Percentiles rank a stretch among this genome's conserved stretches.
phyloP scores from a whole-genome alignment of 257 asterid genomes.

The Solanum pinnatisectum region DNA sequence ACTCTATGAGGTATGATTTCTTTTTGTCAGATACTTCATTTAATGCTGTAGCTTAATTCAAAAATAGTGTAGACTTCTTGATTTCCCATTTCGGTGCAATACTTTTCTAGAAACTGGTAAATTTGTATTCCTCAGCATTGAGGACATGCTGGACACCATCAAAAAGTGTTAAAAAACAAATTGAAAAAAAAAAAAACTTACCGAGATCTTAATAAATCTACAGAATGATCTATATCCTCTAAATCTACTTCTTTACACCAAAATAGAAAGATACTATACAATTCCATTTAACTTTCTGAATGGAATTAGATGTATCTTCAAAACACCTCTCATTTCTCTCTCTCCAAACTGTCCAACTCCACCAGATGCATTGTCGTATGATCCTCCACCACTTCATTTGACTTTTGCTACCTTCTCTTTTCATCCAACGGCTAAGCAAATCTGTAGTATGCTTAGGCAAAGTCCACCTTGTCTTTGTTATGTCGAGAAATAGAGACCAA shows the following conservation, averaged over 20 bases:
- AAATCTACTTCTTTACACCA: not conserved
- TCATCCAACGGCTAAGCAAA: too few relatives aligned
- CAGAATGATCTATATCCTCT: not conserved
- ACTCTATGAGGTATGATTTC: conserved; percentile 68
- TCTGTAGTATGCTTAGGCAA: too few relatives aligned
- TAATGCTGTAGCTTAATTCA: not conserved
- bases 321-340: too few relatives aligned
- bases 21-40: not conserved
- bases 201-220: not conserved
- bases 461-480: too few relatives aligned
- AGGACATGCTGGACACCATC: not conserved
- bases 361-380: too few relatives aligned
- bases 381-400: too few relatives aligned
- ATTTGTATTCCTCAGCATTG: not conserved
- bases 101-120: not conserved
- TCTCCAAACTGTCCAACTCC: too few relatives aligned
- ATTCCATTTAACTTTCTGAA: not conserved
- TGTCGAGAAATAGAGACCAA: too few relatives aligned
- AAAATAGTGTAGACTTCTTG: not conserved
- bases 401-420: too few relatives aligned
- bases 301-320: too few relatives aligned
- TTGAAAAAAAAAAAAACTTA: too few relatives aligned
- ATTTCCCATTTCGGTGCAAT: not conserved
- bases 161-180: not conserved
- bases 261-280: not conserved